These are phyloP conservation scores for Venturia effusa DNA, from an alignment of 2,329 filamentous ascomycete species.

Conservation along the genomic window DNA sequence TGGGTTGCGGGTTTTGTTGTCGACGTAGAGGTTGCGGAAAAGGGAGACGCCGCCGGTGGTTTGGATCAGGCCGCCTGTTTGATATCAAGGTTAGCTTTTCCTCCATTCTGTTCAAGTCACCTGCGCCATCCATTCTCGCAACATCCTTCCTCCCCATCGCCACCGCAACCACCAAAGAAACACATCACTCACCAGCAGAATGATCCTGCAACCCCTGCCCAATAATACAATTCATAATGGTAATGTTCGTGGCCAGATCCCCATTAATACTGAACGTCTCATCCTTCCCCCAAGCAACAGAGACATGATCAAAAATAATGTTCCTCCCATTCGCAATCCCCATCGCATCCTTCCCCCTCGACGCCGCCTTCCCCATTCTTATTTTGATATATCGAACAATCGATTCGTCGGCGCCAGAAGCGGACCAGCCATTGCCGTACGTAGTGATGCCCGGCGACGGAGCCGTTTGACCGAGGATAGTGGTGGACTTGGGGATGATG, in stretches of 20 bases:
- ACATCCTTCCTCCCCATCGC: background rate
- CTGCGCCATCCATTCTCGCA: background rate
- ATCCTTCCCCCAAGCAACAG: conserved; percentile 44
- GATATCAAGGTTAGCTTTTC: background rate
- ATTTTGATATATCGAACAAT: conserved; percentile 47
- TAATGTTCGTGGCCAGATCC: conserved; percentile 34
- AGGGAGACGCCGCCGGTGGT: conserved; percentile 39
- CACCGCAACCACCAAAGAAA: background rate
- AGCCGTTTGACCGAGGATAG: conserved; percentile 41
- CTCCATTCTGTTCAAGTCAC: background rate
- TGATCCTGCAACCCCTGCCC: conserved; percentile 44
- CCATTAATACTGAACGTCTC: conserved; percentile 45
- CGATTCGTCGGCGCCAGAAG: conserved; percentile 40
- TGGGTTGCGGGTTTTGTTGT: conserved; percentile 47
- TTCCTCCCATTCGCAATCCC: conserved; percentile 41
- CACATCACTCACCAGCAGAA: conserved; percentile 29
- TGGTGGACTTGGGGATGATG: conserved; percentile 37
- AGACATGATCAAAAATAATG: conserved; percentile 48
- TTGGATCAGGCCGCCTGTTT: conserved; percentile 33
- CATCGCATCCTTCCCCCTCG: conserved; percentile 43
- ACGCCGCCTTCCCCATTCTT: conserved; percentile 41
- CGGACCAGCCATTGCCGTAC: conserved; percentile 44
- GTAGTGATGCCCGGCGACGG: conserved; percentile 35
- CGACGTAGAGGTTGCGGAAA: conserved; percentile 46
- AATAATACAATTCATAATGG: conserved; percentile 43